Conservation (phyloP, 768 basidiomycete species). For the Mycena galopus region DNA sequence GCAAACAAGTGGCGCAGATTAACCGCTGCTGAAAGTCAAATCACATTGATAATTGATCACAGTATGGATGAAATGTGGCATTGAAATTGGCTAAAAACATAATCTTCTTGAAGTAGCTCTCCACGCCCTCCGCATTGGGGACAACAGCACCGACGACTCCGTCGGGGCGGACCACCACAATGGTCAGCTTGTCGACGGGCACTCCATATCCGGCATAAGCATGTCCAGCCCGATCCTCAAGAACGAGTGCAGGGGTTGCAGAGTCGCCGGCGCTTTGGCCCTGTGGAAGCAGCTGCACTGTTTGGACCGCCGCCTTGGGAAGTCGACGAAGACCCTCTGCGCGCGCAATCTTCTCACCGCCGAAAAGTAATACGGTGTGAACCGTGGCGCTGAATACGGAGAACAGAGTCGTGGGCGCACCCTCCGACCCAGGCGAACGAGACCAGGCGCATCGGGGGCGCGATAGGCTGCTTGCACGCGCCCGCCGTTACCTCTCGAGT, state of each 20-base stretch:
- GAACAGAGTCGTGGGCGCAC: conserved; percentile 40
- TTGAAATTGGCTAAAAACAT: too few relatives aligned
- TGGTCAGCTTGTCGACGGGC: not conserved
- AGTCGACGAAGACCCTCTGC: not conserved
- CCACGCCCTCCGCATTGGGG: conserved; percentile 1
- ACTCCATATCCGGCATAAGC: conserved; percentile 32
- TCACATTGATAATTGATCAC: too few relatives aligned
- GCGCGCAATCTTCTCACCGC: not conserved
- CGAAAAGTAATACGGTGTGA: conserved; percentile 51
- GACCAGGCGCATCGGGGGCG: conserved; percentile 51
- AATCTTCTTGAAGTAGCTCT: conserved; percentile 19
- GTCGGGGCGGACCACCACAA: conserved; percentile 40
- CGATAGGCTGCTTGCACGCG: conserved; percentile 51
- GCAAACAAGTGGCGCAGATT: too few relatives aligned
- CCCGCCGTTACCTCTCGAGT: not conserved
- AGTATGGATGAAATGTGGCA: too few relatives aligned
- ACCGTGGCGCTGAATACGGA: conserved; percentile 39
- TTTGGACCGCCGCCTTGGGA: not conserved
- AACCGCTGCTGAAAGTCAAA: too few relatives aligned
- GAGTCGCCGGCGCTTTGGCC: not conserved
- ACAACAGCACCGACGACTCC: conserved; percentile 36
- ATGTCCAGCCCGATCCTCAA: conserved; percentile 33
- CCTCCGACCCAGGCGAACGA: conserved; percentile 26
- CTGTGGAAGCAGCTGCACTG: conserved; percentile 1
- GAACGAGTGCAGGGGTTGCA: not conserved